phyloP scores from a whole-genome alignment of 1,284 basidiomycete genomes.

The Volvariella surrecta region DNA sequence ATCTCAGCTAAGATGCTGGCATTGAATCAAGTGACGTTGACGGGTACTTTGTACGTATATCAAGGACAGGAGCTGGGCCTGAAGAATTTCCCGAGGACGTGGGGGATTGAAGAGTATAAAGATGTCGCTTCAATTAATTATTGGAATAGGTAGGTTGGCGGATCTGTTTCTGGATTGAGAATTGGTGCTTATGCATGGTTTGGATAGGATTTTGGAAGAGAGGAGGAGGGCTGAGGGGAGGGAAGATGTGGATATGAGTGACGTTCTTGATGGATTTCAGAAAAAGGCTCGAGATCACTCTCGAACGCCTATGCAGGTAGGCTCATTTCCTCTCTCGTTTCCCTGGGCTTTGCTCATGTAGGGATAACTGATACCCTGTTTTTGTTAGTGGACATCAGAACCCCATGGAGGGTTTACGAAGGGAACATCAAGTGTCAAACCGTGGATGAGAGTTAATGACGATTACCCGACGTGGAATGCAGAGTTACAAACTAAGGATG shows the following conservation, averaged over 20 bases:
- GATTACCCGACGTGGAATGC: conserved; percentile 62
- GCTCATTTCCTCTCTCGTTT: conserved; percentile 7
- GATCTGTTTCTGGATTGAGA: background rate
- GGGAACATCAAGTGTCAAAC: conserved; percentile 35
- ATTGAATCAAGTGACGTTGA: conserved; percentile 49
- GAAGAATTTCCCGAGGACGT: conserved; percentile 56
- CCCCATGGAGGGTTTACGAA: conserved; percentile 55
- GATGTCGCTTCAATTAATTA: conserved; percentile 54
- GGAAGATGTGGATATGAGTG: conserved; percentile 46
- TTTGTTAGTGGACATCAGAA: conserved; percentile 46
- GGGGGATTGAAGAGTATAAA: conserved; percentile 69
- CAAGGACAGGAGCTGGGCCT: conserved; percentile 71
- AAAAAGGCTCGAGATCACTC: conserved; percentile 66
- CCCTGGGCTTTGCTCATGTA: conserved; percentile 1
- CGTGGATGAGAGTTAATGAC: conserved; percentile 76
- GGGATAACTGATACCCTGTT: background rate
- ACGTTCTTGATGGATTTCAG: conserved; percentile 47
- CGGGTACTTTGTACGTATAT: conserved; percentile 66
- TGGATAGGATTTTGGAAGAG: conserved; percentile 27
- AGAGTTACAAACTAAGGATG: conserved; percentile 35
- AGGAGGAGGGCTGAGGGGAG: conserved; percentile 26
- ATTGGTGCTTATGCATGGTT: background rate
- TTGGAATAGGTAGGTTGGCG: conserved; percentile 21
- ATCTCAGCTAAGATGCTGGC: conserved; percentile 58
- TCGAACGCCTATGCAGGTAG: conserved; percentile 56